Evolutionary conservation across 306 rosid species (phyloP), one percentile per base, ranked within the genome.

Genomic region (Crataegus laevigata): DNA sequence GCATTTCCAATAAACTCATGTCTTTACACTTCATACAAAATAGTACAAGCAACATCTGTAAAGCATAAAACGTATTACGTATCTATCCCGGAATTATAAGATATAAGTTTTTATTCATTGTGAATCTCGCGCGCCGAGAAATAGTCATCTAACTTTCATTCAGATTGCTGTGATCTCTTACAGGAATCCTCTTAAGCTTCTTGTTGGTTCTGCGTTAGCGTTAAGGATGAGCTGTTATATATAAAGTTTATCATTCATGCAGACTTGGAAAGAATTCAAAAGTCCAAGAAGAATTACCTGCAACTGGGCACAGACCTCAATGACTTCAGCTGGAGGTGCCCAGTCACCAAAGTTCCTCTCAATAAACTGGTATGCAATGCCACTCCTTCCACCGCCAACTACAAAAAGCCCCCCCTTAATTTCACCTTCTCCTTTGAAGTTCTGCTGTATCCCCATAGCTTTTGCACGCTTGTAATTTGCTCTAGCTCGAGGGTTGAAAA

Each of bases 261-360:
- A 60, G 72, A 18, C 22, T 29, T 2, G 17, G 24, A 21, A 75
- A 36, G 66, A 26, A 24, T 24, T 40, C 14, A 59, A 73, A 57
- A 42, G 61, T 70, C 54, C 29, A 57, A 78, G 15, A 75, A 78
- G 5, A 51, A 11, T 82, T 86, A 91, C 92, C 92, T 87, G 88
- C 84, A 93, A 47, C 69, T 85, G 90, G 43, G 82, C 82, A 72
- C 96, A 93, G 67, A 89, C 88, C 55, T 89, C 91, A 28, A 88
- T 84, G 72, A 91, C 89, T 93, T 93, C 98, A 76, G 91, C 86
- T 42, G 77, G 6, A 50, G 98, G 98, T 24, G 97, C 91, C 97
- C 98, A 91, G 81, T 93, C 97, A 45, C 98, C 98, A 50, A 93
- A 93, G 74, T 93, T 93, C 71, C 97, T 88, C 87, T 89, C 97